A percentile compares a stretch with the other conserved stretches of the same genome.
Conservation (phyloP, 257 asterid species). For the Coffea eugenioides region DNA sequence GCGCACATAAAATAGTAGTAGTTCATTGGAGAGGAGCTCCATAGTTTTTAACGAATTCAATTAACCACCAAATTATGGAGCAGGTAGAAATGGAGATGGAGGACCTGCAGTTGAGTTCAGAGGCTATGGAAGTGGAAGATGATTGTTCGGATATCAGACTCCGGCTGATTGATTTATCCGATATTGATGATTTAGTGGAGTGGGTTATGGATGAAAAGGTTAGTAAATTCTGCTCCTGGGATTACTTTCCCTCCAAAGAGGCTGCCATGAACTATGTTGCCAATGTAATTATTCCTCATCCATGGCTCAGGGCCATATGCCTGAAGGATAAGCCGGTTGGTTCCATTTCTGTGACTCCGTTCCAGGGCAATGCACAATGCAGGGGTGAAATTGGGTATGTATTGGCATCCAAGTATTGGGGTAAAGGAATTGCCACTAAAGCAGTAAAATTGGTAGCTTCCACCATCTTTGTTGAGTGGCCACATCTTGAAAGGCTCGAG, state of each 20-base stretch:
- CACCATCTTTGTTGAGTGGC: conserved; percentile 62
- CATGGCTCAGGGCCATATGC: conserved; percentile 67
- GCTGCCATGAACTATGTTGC: conserved; percentile 38
- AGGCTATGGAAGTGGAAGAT: neutral
- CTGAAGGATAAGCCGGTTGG: conserved; percentile 50
- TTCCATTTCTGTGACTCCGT: conserved; percentile 45
- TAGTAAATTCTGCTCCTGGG: conserved; percentile 67
- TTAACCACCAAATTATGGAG: neutral
- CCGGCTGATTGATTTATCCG: conserved; percentile 53
- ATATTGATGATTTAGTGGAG: conserved; percentile 54
- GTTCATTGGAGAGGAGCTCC: no score
- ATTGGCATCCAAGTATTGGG: conserved; percentile 71
- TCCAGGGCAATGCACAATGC: conserved; percentile 35
- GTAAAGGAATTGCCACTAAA: conserved; percentile 66
- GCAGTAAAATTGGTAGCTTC: conserved; percentile 71
- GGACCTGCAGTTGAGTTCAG: neutral
- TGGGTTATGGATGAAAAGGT: conserved; percentile 67
- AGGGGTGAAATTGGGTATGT: conserved; percentile 76
- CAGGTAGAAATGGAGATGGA: neutral
- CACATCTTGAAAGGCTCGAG: conserved; percentile 66
- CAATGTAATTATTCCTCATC: conserved; percentile 30
- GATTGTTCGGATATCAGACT: conserved; percentile 39
- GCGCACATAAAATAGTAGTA: no score
- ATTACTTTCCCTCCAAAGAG: conserved; percentile 47
- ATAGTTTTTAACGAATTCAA: no score